These are phyloP conservation scores for Trametes cubensis DNA, from an alignment of 768 basidiomycete genomes.

Conservation along the genomic window DNA sequence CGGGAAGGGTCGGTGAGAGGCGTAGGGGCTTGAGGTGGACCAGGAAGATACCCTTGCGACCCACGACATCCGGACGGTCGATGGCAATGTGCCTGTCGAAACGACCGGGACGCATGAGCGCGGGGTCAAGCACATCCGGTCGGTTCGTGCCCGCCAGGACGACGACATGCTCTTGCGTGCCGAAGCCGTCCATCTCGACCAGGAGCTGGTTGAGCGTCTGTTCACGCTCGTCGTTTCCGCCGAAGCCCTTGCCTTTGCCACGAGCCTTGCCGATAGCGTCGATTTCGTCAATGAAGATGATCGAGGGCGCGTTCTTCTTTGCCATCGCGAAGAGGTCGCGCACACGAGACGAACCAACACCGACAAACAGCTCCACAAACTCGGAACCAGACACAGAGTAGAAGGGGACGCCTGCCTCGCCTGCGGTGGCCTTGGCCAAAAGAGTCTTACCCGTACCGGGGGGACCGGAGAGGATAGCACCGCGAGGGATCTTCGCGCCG, in stretches of 20 bases:
- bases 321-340: slow-evolving; percentile 97
- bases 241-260: slow-evolving; percentile 74
- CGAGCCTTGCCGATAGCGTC: slow-evolving; percentile 98
- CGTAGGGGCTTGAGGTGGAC: slow-evolving; percentile 89
- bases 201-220: slow-evolving; percentile 96
- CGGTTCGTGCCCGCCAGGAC: slow-evolving; percentile 96
- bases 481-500: slow-evolving; percentile 96
- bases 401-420: slow-evolving; percentile 97
- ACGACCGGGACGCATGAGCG: slow-evolving; percentile 94
- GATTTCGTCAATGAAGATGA: slow-evolving; percentile 99
- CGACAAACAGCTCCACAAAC: slow-evolving; percentile 99
- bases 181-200: slow-evolving; percentile 99
- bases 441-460: slow-evolving; percentile 99
- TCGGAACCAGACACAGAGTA: slow-evolving; percentile 98
- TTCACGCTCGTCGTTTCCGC: slow-evolving; percentile 97
- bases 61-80: slow-evolving; percentile 92
- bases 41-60: slow-evolving; percentile 89
- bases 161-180: slow-evolving; percentile 95
- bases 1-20: slow-evolving; percentile 56
- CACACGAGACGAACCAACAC: slow-evolving; percentile 96
- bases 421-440: slow-evolving; percentile 97
- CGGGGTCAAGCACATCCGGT: slow-evolving; percentile 93
- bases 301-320: slow-evolving; percentile 96
- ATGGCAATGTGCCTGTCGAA: slow-evolving; percentile 97
- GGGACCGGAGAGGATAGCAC: slow-evolving; percentile 92